Base-by-base conservation (phyloP, 306 rosid species). In the Cucurbita pepo region DNA sequence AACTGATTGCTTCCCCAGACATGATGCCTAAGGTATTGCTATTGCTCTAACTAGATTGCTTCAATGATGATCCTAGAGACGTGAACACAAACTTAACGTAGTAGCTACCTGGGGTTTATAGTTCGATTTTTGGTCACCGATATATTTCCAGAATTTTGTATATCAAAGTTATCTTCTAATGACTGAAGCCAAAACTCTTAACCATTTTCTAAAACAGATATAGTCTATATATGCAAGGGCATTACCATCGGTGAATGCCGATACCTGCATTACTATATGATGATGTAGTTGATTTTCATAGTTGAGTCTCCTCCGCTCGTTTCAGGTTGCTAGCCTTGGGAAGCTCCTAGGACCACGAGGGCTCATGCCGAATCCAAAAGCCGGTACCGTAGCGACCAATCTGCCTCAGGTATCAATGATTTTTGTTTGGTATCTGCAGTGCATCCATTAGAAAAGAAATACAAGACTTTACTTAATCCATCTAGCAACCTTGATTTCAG, bases 311-410 rank as follows among this genome's bases (percentile, higher is more conserved):
- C 72, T 38, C 63, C 75, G 55, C 73, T 16, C 69, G 64, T 80
- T 45, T 61, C 82, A 94, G 99, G 99, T 94, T 82, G 99, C 99
- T 70, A 89, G 85, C 83, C 88, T 94, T 0, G 99, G 99, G 66
- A 94, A 94, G 80, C 88, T 94, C 88, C 83, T 94, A 58, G 99
- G 99, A 54, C 99, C 99, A 52, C 88, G 99, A 79, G 99, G 99
- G 66, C 90, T 94, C 82, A 94, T 94, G 97, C 99, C 99, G 56
- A 94, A 94, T 86, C 99, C 99, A 2, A 94, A 94, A 86, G 99
- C 95, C 73, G 99, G 99, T 70, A 94, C 97, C 5, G 99, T 94
- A 51, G 85, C 99, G 2, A 79, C 99, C 15, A 94, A 94, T 58
- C 88, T 94, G 36, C 95, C 96, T 79, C 97, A 89, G 99, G 96